Evolutionary conservation across 805 yeast species (phyloP).

Genomic region (Priceomyces medius): DNA sequence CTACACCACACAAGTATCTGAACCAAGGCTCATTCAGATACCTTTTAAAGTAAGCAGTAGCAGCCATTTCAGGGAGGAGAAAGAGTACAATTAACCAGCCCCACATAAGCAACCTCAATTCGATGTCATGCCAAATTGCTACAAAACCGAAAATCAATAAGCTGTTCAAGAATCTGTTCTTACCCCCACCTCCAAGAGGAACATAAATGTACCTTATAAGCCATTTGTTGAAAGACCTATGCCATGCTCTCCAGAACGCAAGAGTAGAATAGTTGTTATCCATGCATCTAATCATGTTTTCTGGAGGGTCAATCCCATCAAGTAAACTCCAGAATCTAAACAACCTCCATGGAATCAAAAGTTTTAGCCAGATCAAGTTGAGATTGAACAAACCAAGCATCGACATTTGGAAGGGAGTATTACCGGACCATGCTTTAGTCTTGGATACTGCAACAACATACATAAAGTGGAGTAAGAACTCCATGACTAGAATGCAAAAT

Average conservation of each 20-base stretch:
- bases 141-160: conserved; percentile 90
- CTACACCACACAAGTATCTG: conserved; percentile 78
- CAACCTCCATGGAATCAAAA: conserved; percentile 93
- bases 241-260: conserved; percentile 99
- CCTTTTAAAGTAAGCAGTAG: conserved; percentile 45
- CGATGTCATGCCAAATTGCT: conserved; percentile 98
- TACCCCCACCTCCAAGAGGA: conserved; percentile 82
- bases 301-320: conserved; percentile 97
- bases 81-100: conserved; percentile 93
- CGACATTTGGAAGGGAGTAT: conserved; percentile 87
- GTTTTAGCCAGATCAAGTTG: conserved; percentile 88
- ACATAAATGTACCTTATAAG: conserved; percentile 83
- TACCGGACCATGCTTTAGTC: conserved; percentile 84
- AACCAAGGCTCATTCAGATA: conserved; percentile 61
- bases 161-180: conserved; percentile 68
- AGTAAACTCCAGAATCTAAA: conserved; percentile 89
- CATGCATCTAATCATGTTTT: conserved; percentile 95
- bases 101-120: conserved; percentile 83
- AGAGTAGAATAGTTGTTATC: conserved; percentile 89
- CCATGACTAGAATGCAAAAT: conserved; percentile 84
- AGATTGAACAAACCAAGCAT: conserved; percentile 92
- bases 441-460: conserved; percentile 93
- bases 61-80: conserved; percentile 78
- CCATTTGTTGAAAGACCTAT: conserved; percentile 90
- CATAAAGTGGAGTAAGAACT: conserved; percentile 77